Evolutionary conservation across 73 alveolate genomes (phyloP).

Genomic region (Vitrella brassicaformis): DNA sequence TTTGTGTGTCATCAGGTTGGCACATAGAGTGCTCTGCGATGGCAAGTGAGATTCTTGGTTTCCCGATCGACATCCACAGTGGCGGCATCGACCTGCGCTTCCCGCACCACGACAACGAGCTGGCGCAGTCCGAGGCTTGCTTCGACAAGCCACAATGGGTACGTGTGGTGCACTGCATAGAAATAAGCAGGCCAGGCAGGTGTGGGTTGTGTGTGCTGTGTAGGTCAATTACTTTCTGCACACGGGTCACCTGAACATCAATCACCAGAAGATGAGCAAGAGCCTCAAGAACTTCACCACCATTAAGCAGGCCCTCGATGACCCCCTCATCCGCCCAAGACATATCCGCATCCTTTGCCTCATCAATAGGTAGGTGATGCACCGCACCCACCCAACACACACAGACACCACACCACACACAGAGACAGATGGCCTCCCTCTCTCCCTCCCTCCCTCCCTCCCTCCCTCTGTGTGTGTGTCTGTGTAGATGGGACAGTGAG

Average conservation of each 20-base stretch:
- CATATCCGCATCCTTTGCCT: slow-evolving; percentile 78
- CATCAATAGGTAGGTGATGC: too few relatives aligned
- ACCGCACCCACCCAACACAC: too few relatives aligned
- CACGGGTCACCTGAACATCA: slow-evolving; percentile 97
- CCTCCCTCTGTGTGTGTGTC: too few relatives aligned
- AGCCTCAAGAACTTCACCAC: slow-evolving; percentile 93
- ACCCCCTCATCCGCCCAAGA: slow-evolving; percentile 72
- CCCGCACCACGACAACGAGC: slow-evolving; percentile 88
- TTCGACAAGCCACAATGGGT: slow-evolving; percentile 86
- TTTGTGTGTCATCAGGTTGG: slow-evolving; percentile 98
- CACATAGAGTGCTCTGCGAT: slow-evolving; percentile 90
- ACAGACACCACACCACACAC: too few relatives aligned
- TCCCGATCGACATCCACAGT: slow-evolving; percentile 78
- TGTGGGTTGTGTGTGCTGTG: too few relatives aligned
- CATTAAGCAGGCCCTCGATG: slow-evolving; percentile 62
- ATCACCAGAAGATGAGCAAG: slow-evolving; percentile 91
- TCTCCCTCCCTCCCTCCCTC: too few relatives aligned
- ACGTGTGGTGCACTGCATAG: too few relatives aligned
- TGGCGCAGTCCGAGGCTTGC: slow-evolving; percentile 89
- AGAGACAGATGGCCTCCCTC: too few relatives aligned
- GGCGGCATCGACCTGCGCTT: slow-evolving; percentile 76
- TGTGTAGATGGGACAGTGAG: slow-evolving; percentile 75
- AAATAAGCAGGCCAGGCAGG: too few relatives aligned
- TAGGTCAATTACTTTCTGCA: slow-evolving; percentile 95
- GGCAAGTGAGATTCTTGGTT: slow-evolving; percentile 75